Percentiles rank a stretch among this genome's conserved stretches.
Evolutionary conservation across 306 rosid genomes (phyloP).

Genomic region (Erythrophleum fordii): DNA sequence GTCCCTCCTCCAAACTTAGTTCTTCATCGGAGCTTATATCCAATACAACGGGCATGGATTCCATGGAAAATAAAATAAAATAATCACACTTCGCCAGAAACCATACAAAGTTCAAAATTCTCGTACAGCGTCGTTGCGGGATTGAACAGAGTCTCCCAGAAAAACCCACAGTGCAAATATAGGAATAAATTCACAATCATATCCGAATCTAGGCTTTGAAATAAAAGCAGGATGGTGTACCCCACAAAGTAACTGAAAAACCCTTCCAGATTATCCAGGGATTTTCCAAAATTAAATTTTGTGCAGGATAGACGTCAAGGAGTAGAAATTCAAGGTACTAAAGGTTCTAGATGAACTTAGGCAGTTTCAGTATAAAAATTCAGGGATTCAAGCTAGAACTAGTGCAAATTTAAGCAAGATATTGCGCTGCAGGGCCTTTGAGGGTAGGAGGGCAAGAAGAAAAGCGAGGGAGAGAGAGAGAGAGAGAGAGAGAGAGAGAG

Average conservation of each 20-base stretch:
- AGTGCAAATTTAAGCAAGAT: not conserved
- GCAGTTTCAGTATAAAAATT: no score
- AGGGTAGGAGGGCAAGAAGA: not conserved
- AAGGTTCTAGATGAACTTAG: not conserved
- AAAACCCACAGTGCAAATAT: not conserved
- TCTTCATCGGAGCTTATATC: conserved; percentile 72
- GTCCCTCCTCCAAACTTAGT: conserved; percentile 12
- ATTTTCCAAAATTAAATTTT: not conserved
- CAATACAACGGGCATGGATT: conserved; percentile 38
- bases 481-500: not conserved
- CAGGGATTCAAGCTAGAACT: not conserved
- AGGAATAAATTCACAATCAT: not conserved
- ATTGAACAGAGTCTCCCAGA: not conserved
- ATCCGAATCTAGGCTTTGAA: not conserved
- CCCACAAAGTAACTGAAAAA: not conserved
- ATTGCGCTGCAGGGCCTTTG: not conserved
- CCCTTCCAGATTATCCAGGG: not conserved
- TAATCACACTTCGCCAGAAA: conserved; percentile 23
- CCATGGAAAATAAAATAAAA: conserved; percentile 33
- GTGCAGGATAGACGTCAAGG: not conserved
- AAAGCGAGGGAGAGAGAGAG: not conserved
- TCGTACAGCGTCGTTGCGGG: not conserved
- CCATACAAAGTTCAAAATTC: not conserved
- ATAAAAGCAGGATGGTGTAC: not conserved
- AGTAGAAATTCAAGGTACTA: not conserved